A percentile compares a stretch with the other conserved stretches of the same genome.
Conservation (phyloP, 768 basidiomycete species). For the Suillus paluster region DNA sequence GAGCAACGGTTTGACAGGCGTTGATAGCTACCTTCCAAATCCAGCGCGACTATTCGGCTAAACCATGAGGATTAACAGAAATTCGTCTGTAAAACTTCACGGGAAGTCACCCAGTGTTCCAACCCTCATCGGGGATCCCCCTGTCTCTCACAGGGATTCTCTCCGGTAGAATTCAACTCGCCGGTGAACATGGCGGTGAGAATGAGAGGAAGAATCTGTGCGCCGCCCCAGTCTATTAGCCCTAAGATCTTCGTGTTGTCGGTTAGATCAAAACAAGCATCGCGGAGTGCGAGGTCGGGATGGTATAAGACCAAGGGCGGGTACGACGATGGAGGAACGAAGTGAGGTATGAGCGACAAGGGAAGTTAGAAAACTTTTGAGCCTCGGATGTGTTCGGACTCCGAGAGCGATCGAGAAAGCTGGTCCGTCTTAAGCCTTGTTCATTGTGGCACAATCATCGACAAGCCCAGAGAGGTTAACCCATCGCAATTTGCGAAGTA, state of each 20-base stretch:
- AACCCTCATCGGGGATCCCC: neutral
- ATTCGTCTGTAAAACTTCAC: too few species aligned
- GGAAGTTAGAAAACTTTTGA: slow-evolving; percentile 1
- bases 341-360: neutral
- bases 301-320: neutral
- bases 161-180: neutral
- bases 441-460: too few species aligned
- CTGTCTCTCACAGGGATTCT: neutral
- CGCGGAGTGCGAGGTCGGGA: slow-evolving; percentile 2
- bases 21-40: too few species aligned
- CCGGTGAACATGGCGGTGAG: neutral
- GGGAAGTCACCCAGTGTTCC: too few species aligned
- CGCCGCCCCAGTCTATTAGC: slow-evolving; percentile 2
- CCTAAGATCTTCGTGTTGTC: neutral
- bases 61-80: too few species aligned
- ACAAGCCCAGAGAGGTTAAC: too few species aligned
- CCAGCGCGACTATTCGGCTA: too few species aligned
- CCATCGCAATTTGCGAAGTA: too few species aligned
- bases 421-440: neutral
- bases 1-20: too few species aligned
- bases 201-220: neutral
- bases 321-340: neutral
- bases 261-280: neutral
- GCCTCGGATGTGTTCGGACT: neutral
- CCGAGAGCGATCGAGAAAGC: neutral